phyloP scores from a whole-genome alignment of 2,329 filamentous ascomycete genomes.

The Aspergillus proliferans region DNA sequence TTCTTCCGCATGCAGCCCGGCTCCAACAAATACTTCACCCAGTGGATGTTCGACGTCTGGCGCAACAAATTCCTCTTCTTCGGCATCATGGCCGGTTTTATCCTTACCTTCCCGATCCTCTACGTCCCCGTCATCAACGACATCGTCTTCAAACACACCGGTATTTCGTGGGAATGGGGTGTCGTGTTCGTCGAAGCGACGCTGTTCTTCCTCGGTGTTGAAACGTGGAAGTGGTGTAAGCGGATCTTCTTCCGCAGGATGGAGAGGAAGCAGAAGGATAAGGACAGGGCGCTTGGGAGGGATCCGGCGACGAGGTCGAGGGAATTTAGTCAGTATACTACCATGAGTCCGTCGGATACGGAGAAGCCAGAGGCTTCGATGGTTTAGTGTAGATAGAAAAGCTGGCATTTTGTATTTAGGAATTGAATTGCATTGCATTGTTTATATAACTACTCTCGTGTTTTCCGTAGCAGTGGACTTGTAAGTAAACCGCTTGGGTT shows the following conservation, averaged over 20 bases:
- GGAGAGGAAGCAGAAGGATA: conserved; percentile 5
- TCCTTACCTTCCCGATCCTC: conserved; percentile 54
- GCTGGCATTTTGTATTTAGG: too few relatives aligned
- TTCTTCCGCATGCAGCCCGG: conserved; percentile 69
- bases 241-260: conserved; percentile 46
- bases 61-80: conserved; percentile 67
- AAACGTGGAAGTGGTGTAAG: conserved; percentile 64
- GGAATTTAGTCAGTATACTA: conserved; percentile 28
- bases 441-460: too few relatives aligned
- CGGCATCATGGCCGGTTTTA: conserved; percentile 53
- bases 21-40: conserved; percentile 55
- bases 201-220: conserved; percentile 59
- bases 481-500: too few relatives aligned
- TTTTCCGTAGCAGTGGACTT: too few relatives aligned
- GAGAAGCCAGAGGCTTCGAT: conserved; percentile 22
- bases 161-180: conserved; percentile 64
- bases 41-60: conserved; percentile 65
- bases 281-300: neutral
- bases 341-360: conserved; percentile 28
- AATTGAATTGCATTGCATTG: too few relatives aligned
- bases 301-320: conserved; percentile 5
- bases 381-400: conserved; percentile 11
- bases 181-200: conserved; percentile 57
- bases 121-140: conserved; percentile 65
- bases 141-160: conserved; percentile 59